Evolutionary conservation across 768 basidiomycete species (phyloP), one percentile per base, ranked within the genome.

Genomic region (Boletus pseudopeckii): DNA sequence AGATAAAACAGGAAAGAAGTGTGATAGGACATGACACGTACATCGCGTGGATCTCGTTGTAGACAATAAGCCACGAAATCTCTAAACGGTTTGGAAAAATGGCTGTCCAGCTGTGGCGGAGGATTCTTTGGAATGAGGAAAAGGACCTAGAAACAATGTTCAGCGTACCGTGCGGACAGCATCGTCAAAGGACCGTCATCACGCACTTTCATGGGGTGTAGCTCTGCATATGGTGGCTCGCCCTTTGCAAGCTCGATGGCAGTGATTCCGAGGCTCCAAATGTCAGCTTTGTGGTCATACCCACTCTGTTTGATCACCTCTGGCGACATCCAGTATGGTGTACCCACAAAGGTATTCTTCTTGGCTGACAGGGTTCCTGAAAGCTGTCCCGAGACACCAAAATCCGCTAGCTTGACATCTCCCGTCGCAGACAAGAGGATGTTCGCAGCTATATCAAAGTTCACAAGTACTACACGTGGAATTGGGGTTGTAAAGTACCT

Each of bases 271-370:
- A 99, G 74, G 71, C 90, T 92, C 97, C 97, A 99, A 45, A 99
- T 98, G 71, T 99, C 97, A 15, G 97, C 97, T 68, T 98, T 98
- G 70, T 95, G 90, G 64, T 98, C 97, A 72, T 99, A 99, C 5
- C 97, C 97, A 52, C 93, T 96, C 73, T 99, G 97, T 70, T 98
- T 98, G 77, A 99, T 99, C 22, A 98, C 95, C 68, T 99, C 97
- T 7, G 97, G 97, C 7, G 92, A 93, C 97, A 99, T 99, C 97
- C 97, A 99, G 68, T 98, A 99, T 4, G 96, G 96, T 17, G 96
- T 95, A 28, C 92, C 92, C 32, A 96, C 96, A 68, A 95, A 98
- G 1, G 96, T 99, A 63, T 99, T 98, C 82, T 98, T 94, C 81
- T 92, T 93, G 18, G 90, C 91, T 11, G 89, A 91, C 41, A 95